Evolutionary conservation across 306 rosid genomes (phyloP), one percentile per base, ranked within the genome.

Genomic region (Glycyrrhiza uralensis): DNA sequence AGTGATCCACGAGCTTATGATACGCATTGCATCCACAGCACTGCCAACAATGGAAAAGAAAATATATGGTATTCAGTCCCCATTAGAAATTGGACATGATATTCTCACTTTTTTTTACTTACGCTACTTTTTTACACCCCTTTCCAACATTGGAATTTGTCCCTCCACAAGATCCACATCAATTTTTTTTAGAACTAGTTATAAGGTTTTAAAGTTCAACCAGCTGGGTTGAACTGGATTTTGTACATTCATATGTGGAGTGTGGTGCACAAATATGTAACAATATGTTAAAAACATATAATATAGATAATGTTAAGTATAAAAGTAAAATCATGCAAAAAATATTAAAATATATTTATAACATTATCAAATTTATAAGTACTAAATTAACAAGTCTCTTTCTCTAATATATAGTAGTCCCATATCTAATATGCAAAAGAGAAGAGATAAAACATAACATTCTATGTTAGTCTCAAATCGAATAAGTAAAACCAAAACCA

Each of bases 1-100:
- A 84, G 76, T 93, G 86, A 86, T 93, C 98, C 79, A 93, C 98
- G 1, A 90, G 96, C 93, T 93, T 93, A 72, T 93, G 98, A 76
- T 85, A 93, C 3, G 96, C 98, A 69, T 80, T 87, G 88, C 98
- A 93, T 59, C 96, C 93, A 60, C 97, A 93, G 54, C 98, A 93
- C 98, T 93, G 73, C 58, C 70, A 68, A 71, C 78, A 65, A 39
- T 6, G 39, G 62, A 72, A 46, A 15, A 55, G 26, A 41, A 63
- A 24, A 36, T 4, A 10, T 3, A 6, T 0, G n/a, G 63, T 74
- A 24, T 41, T n/a, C 56, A 1, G 3, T 26, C 6, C 19, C 39
- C 10, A 63, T 26, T 13, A 69, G 54, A 58, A 26, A 26, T 33
- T 35, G 33, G 38, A 46, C 41, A 61, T 47, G 63, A 74, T 30